phyloP scores from a whole-genome alignment of 805 yeast genomes.

The Starmerella apis region DNA sequence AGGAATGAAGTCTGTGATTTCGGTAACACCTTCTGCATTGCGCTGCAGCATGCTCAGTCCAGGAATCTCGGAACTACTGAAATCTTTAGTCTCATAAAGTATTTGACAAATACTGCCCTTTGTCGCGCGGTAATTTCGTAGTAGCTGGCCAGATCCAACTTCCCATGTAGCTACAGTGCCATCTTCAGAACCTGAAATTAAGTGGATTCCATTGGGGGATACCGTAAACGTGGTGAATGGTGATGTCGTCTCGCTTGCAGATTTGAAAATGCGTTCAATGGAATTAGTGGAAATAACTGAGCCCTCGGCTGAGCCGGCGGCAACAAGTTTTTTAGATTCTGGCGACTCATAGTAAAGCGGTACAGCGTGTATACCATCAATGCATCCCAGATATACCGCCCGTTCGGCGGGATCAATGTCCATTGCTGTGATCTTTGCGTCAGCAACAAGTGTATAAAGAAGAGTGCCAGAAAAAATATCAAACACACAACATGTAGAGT shows the following conservation, averaged over 20 bases:
- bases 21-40: slow-evolving; percentile 15
- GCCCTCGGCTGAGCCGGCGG: slow-evolving; percentile 49
- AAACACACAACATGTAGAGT: slow-evolving; percentile 65
- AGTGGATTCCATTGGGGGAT: slow-evolving; percentile 62
- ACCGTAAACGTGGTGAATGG: slow-evolving; percentile 45
- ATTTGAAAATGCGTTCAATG: slow-evolving; percentile 30
- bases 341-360: slow-evolving; percentile 39
- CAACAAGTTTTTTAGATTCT: slow-evolving; percentile 37
- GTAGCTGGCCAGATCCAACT: slow-evolving; percentile 33
- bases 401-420: slow-evolving; percentile 72
- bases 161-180: slow-evolving; percentile 66
- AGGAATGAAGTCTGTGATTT: slow-evolving; percentile 13
- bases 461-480: slow-evolving; percentile 41
- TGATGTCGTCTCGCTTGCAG: background rate
- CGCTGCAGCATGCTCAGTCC: slow-evolving; percentile 28
- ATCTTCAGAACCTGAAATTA: slow-evolving; percentile 62
- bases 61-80: slow-evolving; percentile 10
- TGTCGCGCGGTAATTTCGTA: slow-evolving; percentile 25
- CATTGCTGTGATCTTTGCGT: slow-evolving; percentile 46
- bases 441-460: slow-evolving; percentile 62
- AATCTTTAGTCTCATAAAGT: background rate
- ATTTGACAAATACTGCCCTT: slow-evolving; percentile 24
- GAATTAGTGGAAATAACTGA: slow-evolving; percentile 43
- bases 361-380: slow-evolving; percentile 51
- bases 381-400: slow-evolving; percentile 57